These are phyloP conservation scores for Acanthamoeba lenticulata DNA, from an alignment of 208 protist species.

Conservation along the genomic window DNA sequence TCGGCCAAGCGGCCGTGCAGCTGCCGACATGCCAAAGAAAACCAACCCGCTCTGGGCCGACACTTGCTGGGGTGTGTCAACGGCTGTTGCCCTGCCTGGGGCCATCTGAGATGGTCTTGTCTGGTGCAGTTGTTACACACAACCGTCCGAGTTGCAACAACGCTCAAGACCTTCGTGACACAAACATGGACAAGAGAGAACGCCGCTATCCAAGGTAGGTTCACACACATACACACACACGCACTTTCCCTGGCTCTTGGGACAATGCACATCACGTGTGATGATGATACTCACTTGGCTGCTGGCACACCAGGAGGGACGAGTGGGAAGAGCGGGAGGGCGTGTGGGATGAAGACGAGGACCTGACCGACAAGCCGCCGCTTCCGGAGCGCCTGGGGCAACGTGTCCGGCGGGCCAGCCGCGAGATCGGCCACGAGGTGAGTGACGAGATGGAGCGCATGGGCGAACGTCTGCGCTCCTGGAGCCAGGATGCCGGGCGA, in stretches of 20 bases:
- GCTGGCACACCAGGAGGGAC: not conserved
- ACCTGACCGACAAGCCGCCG: not conserved
- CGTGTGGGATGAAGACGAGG: conserved; percentile 19
- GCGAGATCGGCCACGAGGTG: not conserved
- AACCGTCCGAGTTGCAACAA: no score
- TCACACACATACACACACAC: no score
- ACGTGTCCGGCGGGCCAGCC: not conserved
- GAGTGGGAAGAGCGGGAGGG: not conserved
- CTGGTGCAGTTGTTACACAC: no score
- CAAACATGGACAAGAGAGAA: not conserved
- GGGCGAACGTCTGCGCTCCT: not conserved
- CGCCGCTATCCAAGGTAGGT: no score
- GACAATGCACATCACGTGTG: no score
- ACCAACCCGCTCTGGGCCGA: no score
- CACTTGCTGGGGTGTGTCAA: no score
- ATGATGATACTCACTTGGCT: no score
- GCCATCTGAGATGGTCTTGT: no score
- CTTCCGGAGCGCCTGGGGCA: not conserved
- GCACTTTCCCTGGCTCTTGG: no score
- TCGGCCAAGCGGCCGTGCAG: not conserved
- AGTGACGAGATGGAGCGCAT: not conserved
- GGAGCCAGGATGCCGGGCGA: not conserved
- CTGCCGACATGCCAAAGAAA: not conserved
- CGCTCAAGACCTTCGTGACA: no score
- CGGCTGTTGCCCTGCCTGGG: no score